Evolutionary conservation across 345 rosid genomes (phyloP).

Genomic region (rapeseed (Brassica napus)): Da-Ae NC_063447.1:50379501-50380000

Average conservation of each 20-base stretch:
- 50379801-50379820: neutral
- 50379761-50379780: neutral
- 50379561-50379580: neutral
- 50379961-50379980: too few species aligned
- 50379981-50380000: too few species aligned
- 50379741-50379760: neutral
- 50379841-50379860: too few species aligned
- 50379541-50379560: neutral
- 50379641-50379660: neutral
- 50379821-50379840: neutral
- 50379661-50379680: neutral
- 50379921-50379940: too few species aligned
- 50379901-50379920: too few species aligned
- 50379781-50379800: neutral
- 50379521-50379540: neutral
- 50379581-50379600: neutral
- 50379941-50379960: too few species aligned
- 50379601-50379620: neutral
- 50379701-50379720: neutral
- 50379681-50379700: neutral
- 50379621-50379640: neutral
- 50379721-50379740: neutral
- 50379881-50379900: too few species aligned
- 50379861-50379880: too few species aligned
- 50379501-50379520: neutral